A percentile compares a stretch with the other conserved stretches of the same genome.
phyloP scores from a whole-genome alignment of 164 flowering plant species.

The Magnolia officinalis region DNA sequence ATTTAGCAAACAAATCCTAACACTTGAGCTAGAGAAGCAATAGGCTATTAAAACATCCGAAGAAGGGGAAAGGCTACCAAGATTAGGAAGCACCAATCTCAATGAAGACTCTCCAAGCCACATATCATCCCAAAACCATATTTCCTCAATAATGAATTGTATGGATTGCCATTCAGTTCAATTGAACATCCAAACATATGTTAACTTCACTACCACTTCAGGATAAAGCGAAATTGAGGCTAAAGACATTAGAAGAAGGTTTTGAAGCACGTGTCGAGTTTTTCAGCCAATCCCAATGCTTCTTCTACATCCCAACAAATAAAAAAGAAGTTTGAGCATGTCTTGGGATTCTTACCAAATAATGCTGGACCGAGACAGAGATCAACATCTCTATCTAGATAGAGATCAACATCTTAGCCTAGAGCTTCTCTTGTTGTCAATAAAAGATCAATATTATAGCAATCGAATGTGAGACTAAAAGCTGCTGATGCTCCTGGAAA shows the following conservation, averaged over 20 bases:
- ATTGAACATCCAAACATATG: no score
- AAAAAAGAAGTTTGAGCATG: slow-evolving; percentile 6
- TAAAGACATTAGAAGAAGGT: slow-evolving; percentile 81
- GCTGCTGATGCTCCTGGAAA: slow-evolving; percentile 7
- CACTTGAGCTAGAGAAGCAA: no score
- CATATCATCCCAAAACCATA: no score
- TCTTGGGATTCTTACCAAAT: slow-evolving; percentile 52
- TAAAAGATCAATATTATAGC: slow-evolving; percentile 35
- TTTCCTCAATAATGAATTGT: no score
- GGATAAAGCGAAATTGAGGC: slow-evolving; percentile 79
- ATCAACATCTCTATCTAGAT: slow-evolving; percentile 26
- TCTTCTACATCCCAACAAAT: slow-evolving; percentile 30
- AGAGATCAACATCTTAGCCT: slow-evolving; percentile 46
- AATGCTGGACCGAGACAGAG: slow-evolving; percentile 48
- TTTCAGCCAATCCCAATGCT: slow-evolving; percentile 24
- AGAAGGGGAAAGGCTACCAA: no score
- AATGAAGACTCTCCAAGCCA: no score
- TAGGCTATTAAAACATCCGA: no score
- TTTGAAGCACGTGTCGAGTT: slow-evolving; percentile 45
- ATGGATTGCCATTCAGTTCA: no score
- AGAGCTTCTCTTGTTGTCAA: slow-evolving; percentile 33
- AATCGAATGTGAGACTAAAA: slow-evolving; percentile 29
- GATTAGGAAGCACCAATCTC: no score
- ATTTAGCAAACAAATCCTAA: no score
- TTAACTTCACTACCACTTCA: slow-evolving; percentile 17